Base-by-base conservation (phyloP, 1,284 basidiomycete genomes). In the Melampsora larici-populina region DNA sequence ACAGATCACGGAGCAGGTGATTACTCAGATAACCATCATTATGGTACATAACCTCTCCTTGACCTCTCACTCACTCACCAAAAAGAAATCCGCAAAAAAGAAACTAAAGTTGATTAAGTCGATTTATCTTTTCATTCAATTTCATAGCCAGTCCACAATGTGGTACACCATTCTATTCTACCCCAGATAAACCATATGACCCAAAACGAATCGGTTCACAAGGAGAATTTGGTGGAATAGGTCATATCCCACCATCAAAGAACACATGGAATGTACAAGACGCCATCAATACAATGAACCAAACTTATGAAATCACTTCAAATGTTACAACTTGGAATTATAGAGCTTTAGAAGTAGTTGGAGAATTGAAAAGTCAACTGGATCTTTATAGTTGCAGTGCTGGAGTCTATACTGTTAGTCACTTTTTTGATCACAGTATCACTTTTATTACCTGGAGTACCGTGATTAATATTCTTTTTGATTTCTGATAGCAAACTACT, bases 191-290 rank as follows among this genome's bases (percentile, higher is more conserved):
- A 48, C 66, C 66, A 21, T 76, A 76, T 51, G 74, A 76, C 33
- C 31, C 66, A 5, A 40, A 65, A 17, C 46, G 74, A 26, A 76
- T 76, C 24, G 65, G 49, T 13, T 48, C 67, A 1, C 74, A 76
- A 31, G 74, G 74, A 11, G 74, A 76, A 69, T 76, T 76, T 26
- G 74, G 74, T 17, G 74, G 74, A 40, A 69, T 76, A 17, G 74
- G 74, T 6, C 74, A 76, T 66, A 63, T 76, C 1, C 74, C 74
- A 6, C 9, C 6, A 15, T 15, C 8, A 7, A 36, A 69, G 26
- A 76, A 76, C 24, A 48, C 62, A 43, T 76, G 74, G 74, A 58
- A 76, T 18, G 55, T 62, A 2, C 65, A 68, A 63, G 60, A 66
- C 24, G 49, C 49, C 5, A 40, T 69, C 9, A 46, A 76, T 62